A percentile compares a stretch with the other conserved stretches of the same genome.
These are phyloP conservation scores for Monosporozyma yasuniensis DNA, from an alignment of 805 yeast genomes.

Conservation along the genomic window DNA sequence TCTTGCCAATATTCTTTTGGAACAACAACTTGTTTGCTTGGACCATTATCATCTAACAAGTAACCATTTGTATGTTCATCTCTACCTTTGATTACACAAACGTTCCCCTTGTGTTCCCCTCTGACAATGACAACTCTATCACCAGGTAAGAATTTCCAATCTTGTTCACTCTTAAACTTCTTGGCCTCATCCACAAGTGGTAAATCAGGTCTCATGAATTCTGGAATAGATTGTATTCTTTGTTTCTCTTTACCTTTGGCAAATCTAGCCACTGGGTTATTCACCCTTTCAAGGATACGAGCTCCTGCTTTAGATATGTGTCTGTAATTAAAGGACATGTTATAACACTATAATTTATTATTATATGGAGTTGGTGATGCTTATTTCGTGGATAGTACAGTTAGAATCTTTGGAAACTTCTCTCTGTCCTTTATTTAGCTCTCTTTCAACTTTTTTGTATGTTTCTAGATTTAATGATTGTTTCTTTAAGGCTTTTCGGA, in stretches of 20 bases:
- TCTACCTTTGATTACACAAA: conserved; percentile 57
- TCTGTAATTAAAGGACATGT: conserved; percentile 12
- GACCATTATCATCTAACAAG: conserved; percentile 59
- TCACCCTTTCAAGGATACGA: conserved; percentile 28
- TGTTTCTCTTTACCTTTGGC: conserved; percentile 25
- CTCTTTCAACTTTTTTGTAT: not conserved
- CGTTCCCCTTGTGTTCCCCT: conserved; percentile 67
- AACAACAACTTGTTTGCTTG: conserved; percentile 50
- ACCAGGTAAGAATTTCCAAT: conserved; percentile 61
- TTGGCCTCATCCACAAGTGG: conserved; percentile 28
- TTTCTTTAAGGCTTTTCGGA: not conserved
- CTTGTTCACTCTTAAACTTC: conserved; percentile 35
- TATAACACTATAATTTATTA: too few species aligned
- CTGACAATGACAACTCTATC: conserved; percentile 65
- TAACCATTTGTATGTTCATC: conserved; percentile 54
- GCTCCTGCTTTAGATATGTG: conserved; percentile 33
- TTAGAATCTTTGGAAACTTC: too few species aligned
- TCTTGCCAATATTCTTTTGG: conserved; percentile 69
- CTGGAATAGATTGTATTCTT: conserved; percentile 29
- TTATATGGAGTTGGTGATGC: too few species aligned
- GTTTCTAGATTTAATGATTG: not conserved
- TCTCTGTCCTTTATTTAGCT: too few species aligned
- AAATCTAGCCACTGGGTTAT: conserved; percentile 26
- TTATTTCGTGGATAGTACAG: too few species aligned
- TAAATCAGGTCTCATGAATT: conserved; percentile 30